Evolutionary conservation across 352 stramenopile genomes (phyloP).

Genomic region (Pythium chondricola): DNA sequence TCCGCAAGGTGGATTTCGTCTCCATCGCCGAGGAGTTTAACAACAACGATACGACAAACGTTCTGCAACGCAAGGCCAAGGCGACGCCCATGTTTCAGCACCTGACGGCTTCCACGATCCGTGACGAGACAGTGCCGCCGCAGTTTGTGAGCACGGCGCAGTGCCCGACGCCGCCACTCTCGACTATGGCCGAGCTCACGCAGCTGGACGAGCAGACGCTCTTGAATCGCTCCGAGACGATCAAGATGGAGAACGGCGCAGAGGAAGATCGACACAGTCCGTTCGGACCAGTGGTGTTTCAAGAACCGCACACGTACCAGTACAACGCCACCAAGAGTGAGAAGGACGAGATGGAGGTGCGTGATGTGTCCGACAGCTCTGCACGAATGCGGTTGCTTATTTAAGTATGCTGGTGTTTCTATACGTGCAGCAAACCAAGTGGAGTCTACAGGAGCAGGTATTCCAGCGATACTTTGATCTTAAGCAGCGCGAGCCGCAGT

Average conservation of each 20-base stretch:
- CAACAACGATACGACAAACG: slow-evolving; percentile 27
- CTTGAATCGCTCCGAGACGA: slow-evolving; percentile 33
- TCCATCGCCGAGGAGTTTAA: slow-evolving; percentile 56
- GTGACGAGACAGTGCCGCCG: neutral
- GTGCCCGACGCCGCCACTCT: slow-evolving; percentile 23
- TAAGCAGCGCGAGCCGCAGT: slow-evolving; percentile 44
- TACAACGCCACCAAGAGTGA: slow-evolving; percentile 58
- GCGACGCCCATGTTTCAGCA: slow-evolving; percentile 10
- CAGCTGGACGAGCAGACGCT: slow-evolving; percentile 53
- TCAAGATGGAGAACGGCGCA: slow-evolving; percentile 30
- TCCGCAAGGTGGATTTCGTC: slow-evolving; percentile 37
- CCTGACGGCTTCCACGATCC: slow-evolving; percentile 14
- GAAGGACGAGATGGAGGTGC: slow-evolving; percentile 71
- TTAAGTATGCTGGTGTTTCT: neutral
- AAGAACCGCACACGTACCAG: slow-evolving; percentile 37
- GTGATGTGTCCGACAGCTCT: too few relatives aligned
- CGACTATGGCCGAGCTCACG: slow-evolving; percentile 36
- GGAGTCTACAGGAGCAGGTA: slow-evolving; percentile 58
- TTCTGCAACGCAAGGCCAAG: slow-evolving; percentile 12
- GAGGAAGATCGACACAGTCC: slow-evolving; percentile 34
- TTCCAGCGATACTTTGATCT: slow-evolving; percentile 57
- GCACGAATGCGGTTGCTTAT: neutral
- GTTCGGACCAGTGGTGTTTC: slow-evolving; percentile 22
- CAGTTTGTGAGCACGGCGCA: slow-evolving; percentile 21
- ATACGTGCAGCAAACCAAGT: slow-evolving; percentile 43